phyloP scores from a whole-genome alignment of 441 rosid species.

The Erodium trifolium region DNA sequence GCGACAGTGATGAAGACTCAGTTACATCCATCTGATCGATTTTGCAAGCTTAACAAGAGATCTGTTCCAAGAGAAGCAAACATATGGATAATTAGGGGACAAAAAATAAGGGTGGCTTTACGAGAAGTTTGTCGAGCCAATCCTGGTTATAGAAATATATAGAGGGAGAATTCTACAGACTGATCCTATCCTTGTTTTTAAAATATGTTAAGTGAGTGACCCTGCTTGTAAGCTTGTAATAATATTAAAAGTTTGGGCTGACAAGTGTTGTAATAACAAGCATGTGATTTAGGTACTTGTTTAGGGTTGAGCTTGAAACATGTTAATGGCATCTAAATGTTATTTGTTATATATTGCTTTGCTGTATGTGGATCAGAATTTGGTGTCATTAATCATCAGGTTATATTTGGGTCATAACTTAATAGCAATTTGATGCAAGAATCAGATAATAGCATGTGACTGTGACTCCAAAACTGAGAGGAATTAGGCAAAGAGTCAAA shows the following conservation, averaged over 20 bases:
- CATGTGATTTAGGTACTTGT: background rate
- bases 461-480: background rate
- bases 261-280: background rate
- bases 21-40: conserved; percentile 45
- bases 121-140: too few relatives aligned
- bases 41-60: background rate
- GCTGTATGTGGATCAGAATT: background rate
- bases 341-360: background rate
- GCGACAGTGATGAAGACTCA: conserved; percentile 58
- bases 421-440: background rate
- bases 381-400: background rate
- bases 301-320: background rate
- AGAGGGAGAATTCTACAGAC: background rate
- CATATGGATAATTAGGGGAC: background rate
- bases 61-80: background rate
- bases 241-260: background rate
- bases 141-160: background rate
- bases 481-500: too few relatives aligned
- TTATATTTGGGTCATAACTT: background rate
- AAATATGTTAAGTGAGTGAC: background rate
- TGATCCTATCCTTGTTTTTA: background rate
- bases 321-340: background rate
- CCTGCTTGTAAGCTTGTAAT: background rate
- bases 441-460: background rate
- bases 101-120: too few relatives aligned